Base-by-base conservation (phyloP, 1,139 yeast genomes). In the Pichia sp. region DNA sequence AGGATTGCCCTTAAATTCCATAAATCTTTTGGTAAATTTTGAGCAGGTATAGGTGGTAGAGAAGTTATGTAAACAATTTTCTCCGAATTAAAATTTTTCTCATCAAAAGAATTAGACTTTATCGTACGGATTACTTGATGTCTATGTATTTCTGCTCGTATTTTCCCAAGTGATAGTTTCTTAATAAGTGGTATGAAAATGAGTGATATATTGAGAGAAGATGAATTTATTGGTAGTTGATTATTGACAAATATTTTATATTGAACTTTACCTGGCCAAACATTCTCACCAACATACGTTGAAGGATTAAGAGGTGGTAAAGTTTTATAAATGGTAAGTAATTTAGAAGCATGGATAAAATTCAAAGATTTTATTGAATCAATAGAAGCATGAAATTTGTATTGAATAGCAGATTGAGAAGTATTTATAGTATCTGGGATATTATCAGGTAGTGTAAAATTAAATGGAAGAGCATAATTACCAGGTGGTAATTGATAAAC, bases 381-480 rank as follows among this genome's bases (percentile, higher is more conserved):
- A 71, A 48, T 70, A 74, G 44, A 80, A 60, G 34, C 24, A 40
- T 69, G 22, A 3, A 47, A 25, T 18, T 32, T 68, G 58, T 82
- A 81, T 11, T 77, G 59, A 5, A 80, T 57, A 80, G 84, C 33
- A 74, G 69, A 36, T 67, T 51, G 43, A 80, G 60, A 0, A 86
- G 85, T 58, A 81, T 89, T 5, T 0, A 81, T 71, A 0, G 88
- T 76, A 49, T 80, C 89, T 2, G 81, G 72, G 1, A 76, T 58
- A 49, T 74, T 74, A 3, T 79, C 71, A 0, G 89, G 88, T 11
- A 82, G 57, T 15, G 62, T 60, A 5, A 73, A 66, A 30, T 59
- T 61, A 55, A 81, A 82, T 0, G 89, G 89, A 30, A 82, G 58
- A 47, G 74, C 76, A 53, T 81, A 81, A 53, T 79, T 79, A 0